phyloP scores from a whole-genome alignment of 805 yeast genomes.

The Saccharomycopsis schoenii region DNA sequence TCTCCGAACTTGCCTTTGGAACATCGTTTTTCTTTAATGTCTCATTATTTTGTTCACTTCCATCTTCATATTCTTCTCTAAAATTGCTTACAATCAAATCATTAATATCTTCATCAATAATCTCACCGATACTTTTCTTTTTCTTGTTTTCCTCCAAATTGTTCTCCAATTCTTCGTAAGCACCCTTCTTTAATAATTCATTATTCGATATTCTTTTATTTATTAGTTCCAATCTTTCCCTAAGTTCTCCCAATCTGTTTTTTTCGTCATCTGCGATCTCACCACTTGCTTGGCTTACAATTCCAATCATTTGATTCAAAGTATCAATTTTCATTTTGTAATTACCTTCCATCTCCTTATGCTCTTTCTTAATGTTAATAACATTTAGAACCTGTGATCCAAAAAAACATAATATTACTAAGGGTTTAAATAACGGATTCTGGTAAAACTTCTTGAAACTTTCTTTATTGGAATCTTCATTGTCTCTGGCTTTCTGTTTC shows the following conservation, averaged over 20 bases:
- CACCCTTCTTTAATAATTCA: constrained; percentile 12
- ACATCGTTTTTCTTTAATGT: constrained; percentile 18
- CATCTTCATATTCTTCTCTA: background rate
- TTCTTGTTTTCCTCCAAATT: background rate
- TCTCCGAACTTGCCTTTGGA: constrained; percentile 19
- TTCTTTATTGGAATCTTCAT: background rate
- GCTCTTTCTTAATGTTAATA: constrained; percentile 31
- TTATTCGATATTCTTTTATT: constrained; percentile 13
- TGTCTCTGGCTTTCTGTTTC: background rate
- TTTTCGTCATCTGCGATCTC: constrained; percentile 33
- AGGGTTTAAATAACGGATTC: constrained; percentile 28
- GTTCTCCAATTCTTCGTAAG: constrained; percentile 12
- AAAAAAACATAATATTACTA: constrained; percentile 33
- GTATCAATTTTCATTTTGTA: constrained; percentile 30
- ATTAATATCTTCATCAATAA: background rate
- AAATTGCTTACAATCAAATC: background rate
- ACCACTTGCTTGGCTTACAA: constrained; percentile 25
- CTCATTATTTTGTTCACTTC: background rate
- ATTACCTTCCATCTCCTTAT: constrained; percentile 31
- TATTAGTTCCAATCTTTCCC: constrained; percentile 27
- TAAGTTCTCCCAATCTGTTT: background rate
- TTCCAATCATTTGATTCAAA: constrained; percentile 30
- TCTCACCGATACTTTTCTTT: background rate
- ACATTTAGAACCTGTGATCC: constrained; percentile 40
- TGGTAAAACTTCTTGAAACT: background rate